Base-by-base conservation (phyloP, 257 asterid genomes). In the Nicotiana knightiana region DNA sequence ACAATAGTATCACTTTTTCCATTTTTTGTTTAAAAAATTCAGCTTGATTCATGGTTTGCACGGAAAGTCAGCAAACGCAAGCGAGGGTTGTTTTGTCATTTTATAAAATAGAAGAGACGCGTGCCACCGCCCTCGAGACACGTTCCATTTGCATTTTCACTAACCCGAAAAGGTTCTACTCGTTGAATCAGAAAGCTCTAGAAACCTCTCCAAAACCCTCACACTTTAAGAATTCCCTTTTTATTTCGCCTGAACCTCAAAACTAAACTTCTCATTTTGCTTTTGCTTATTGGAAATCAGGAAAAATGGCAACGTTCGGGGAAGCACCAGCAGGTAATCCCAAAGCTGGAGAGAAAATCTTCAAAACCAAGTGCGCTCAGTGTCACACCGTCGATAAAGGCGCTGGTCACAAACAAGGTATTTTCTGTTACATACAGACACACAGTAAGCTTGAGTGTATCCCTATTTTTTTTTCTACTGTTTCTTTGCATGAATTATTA, bases 401-500 rank as follows among this genome's bases (percentile, higher is more conserved):
- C 88, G 94, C 97, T 35, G 98, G 97, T 80, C 98, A 94, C 92
- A 94, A 94, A 85, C 98, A 94, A 93, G 97, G 98, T 94, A 62
- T n/a, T 28, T 39, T 24, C 32, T 30, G 0, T 3, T 46, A 2
- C 51, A 43, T 12, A 43, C 51, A 43, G 51, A 2, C 54, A 3
- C 46, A 26, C 26, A 64, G 10, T 43, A 28, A 3, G n/a, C 0
- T 0, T 9, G 17, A 57, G 33, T 15, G 53, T 66, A 64, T 8
- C 33, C 3, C 12, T 9, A 5, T 35, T 3, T 46, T 12, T 3
- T 58, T 65, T 75, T 39, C 11, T 68, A 1, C 76, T 67, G 53
- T 67, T 33, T 35, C 8, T 67, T 18, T 18, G 4, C 18, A 13
- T 26, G 1, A 18, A 43, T 21, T 43, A 18, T n/a, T 39, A 30